Percentiles rank a stretch among this genome's conserved stretches.
Evolutionary conservation across 768 basidiomycete genomes (phyloP).

Genomic region (Coprinopsis strossmayeri): DNA sequence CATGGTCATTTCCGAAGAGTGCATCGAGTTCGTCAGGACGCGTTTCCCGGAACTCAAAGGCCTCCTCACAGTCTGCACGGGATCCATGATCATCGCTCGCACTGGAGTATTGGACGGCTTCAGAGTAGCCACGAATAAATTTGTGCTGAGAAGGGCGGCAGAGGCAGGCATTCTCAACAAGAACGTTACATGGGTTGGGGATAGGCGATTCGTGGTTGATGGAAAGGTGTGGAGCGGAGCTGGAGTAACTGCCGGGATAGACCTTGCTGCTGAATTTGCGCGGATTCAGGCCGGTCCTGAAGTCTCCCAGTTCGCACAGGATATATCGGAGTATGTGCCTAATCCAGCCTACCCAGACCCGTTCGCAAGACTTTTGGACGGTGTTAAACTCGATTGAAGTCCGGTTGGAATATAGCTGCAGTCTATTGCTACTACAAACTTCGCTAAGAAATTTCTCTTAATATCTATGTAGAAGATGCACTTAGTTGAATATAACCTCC

Average conservation of each 20-base stretch:
- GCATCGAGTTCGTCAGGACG: slow-evolving; percentile 14
- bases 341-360: slow-evolving; percentile 21
- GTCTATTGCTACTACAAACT: no score
- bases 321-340: slow-evolving; percentile 18
- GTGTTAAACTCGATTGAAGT: slow-evolving; percentile 16
- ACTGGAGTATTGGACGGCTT: slow-evolving; percentile 19
- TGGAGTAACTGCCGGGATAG: slow-evolving; percentile 21
- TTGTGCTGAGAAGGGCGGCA: neutral
- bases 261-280: slow-evolving; percentile 22
- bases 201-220: slow-evolving; percentile 21
- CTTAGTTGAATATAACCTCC: no score
- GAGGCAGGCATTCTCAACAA: slow-evolving; percentile 5
- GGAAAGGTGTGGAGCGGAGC: slow-evolving; percentile 23
- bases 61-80: slow-evolving; percentile 18
- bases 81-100: slow-evolving; percentile 15
- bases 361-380: slow-evolving; percentile 19
- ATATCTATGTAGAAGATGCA: no score
- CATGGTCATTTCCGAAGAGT: slow-evolving; percentile 11
- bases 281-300: slow-evolving; percentile 18
- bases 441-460: no score
- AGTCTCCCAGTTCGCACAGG: slow-evolving; percentile 15
- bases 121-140: slow-evolving; percentile 18
- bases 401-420: no score
- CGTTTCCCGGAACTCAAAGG: slow-evolving; percentile 8
- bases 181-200: slow-evolving; percentile 23